A percentile compares a stretch with the other conserved stretches of the same genome.
phyloP scores from a whole-genome alignment of 129 eudicot species.

The Apium graveolens region DNA sequence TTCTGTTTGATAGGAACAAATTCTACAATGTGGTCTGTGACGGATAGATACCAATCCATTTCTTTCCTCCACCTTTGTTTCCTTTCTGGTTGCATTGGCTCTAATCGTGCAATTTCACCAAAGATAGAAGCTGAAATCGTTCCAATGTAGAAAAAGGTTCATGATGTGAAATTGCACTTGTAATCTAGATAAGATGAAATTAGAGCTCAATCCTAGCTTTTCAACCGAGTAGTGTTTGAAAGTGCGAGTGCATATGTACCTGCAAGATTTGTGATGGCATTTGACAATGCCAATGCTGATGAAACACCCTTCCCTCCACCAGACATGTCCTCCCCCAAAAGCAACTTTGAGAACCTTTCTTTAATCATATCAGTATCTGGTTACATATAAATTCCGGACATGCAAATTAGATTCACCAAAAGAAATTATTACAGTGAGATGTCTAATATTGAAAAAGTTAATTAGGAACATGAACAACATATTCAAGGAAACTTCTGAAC shows the following conservation, averaged over 20 bases:
- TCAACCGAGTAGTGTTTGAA: neutral
- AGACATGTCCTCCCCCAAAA: slow-evolving; percentile 21
- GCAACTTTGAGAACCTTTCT: slow-evolving; percentile 18
- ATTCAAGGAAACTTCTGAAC: neutral
- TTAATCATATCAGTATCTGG: slow-evolving; percentile 11
- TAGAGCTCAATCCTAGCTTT: neutral
- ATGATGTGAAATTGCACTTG: neutral
- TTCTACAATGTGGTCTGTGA: slow-evolving; percentile 12
- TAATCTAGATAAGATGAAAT: neutral
- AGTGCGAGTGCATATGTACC: neutral
- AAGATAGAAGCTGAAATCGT: slow-evolving; percentile 7
- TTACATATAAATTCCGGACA: neutral
- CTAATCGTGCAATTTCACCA: slow-evolving; percentile 2
- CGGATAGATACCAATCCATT: slow-evolving; percentile 6
- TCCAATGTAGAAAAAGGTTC: neutral
- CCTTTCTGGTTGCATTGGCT: slow-evolving; percentile 9
- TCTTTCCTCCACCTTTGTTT: slow-evolving; percentile 8
- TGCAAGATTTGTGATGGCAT: slow-evolving; percentile 21
- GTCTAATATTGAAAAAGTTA: neutral
- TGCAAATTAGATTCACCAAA: neutral
- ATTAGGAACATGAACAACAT: neutral
- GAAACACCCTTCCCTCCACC: slow-evolving; percentile 24
- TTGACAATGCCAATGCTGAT: slow-evolving; percentile 20
- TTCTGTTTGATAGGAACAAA: neutral
- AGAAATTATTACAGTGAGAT: neutral